phyloP scores from a whole-genome alignment of 192 early-diverging fungal genomes.

The Spizellomyces sp. region DNA sequence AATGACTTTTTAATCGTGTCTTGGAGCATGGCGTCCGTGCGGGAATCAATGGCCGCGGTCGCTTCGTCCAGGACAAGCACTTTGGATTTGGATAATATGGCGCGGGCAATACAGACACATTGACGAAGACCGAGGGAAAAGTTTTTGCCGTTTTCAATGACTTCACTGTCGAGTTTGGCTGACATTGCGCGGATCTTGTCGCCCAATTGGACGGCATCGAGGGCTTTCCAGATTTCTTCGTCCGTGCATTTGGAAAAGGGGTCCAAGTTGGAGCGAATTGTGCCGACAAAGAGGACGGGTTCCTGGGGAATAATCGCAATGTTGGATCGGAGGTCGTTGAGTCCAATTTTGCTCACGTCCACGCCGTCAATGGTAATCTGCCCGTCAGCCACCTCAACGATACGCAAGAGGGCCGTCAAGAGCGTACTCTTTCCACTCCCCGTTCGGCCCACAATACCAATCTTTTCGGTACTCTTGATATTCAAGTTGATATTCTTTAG shows the following conservation, averaged over 20 bases:
- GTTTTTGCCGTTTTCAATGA: constrained; percentile 59
- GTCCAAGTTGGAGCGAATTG: constrained; percentile 86
- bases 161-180: constrained; percentile 50
- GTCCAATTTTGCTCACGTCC: constrained; percentile 66
- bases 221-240: constrained; percentile 66
- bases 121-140: constrained; percentile 63
- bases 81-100: constrained; percentile 52
- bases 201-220: constrained; percentile 63
- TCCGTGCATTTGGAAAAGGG: constrained; percentile 66
- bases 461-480: constrained; percentile 73
- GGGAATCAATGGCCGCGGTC: constrained; percentile 53
- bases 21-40: constrained; percentile 56
- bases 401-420: constrained; percentile 52
- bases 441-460: constrained; percentile 87
- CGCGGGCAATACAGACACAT: constrained; percentile 58
- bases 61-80: constrained; percentile 64
- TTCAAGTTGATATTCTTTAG: constrained; percentile 75
- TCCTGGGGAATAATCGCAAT: constrained; percentile 92
- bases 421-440: constrained; percentile 78
- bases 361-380: constrained; percentile 73
- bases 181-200: constrained; percentile 52
- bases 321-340: constrained; percentile 66
- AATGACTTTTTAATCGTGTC: constrained; percentile 53
- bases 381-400: constrained; percentile 52
- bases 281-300: constrained; percentile 70